Evolutionary conservation across 305 asterid genomes (phyloP).

Genomic region (Plantago coronopus): DNA sequence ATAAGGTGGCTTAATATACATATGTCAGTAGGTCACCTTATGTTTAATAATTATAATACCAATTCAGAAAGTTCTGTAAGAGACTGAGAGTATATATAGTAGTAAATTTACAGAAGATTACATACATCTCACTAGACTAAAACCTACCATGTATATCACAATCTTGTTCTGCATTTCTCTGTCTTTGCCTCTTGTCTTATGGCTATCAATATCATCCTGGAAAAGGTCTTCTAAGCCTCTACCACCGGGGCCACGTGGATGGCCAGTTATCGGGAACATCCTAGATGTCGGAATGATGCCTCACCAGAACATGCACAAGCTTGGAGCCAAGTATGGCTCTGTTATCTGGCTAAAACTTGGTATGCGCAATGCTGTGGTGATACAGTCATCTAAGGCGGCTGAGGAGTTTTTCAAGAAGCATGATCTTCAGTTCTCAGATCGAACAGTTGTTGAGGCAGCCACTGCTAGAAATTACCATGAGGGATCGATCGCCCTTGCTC

Average conservation of each 20-base stretch:
- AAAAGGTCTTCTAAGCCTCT: slow-evolving; percentile 11
- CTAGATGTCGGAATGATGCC: slow-evolving; percentile 20
- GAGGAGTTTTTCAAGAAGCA: slow-evolving; percentile 11
- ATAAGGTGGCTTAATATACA: too few species aligned
- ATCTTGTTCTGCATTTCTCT: slow-evolving; percentile 14
- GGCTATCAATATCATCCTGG: not conserved
- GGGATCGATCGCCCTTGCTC: not conserved
- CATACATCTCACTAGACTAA: too few species aligned
- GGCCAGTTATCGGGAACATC: slow-evolving; percentile 28
- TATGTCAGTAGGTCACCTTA: too few species aligned
- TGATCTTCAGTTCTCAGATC: slow-evolving; percentile 8
- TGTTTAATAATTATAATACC: too few species aligned
- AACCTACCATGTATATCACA: too few species aligned
- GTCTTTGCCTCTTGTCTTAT: not conserved
- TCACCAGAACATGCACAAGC: slow-evolving; percentile 18
- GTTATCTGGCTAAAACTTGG: slow-evolving; percentile 11
- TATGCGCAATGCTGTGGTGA: not conserved
- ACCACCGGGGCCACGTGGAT: slow-evolving; percentile 27
- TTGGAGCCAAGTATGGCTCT: slow-evolving; percentile 21
- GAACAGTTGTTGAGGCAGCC: not conserved
- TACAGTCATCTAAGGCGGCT: slow-evolving; percentile 1
- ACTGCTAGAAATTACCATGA: not conserved
- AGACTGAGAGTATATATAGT: too few species aligned
- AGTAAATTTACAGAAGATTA: too few species aligned
- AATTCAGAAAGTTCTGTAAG: too few species aligned